Evolutionary conservation across 73 alveolate species (phyloP), one percentile per base, ranked within the genome.

Genomic region (Effrenium voratum): DNA sequence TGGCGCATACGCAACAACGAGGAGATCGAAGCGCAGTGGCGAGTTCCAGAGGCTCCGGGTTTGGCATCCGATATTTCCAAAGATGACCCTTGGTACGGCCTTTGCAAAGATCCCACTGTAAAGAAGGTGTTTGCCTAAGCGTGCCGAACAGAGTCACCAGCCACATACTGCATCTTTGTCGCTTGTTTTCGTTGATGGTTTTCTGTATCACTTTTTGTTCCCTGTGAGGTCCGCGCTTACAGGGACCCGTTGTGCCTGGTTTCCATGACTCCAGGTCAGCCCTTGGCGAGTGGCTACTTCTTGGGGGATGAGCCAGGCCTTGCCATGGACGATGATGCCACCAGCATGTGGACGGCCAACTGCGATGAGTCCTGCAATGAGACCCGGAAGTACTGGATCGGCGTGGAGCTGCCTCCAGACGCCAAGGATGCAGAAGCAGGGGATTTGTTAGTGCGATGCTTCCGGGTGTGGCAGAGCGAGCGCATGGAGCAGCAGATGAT

Each of bases 1-100:
- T 90, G 97, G 97, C 97, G 97, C 55, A 32, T 90, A 47, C 97
- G 97, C 44, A 90, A 90, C 97, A 90, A 90, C 87, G 87, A 90
- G 55, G 72, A 22, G 40, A 45, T 45, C 44, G 47, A 8, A 28
- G 91, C 45, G 28, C 70, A n/a, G 91, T 81, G 91, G 91, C 28
- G 52, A 3, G 36, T 46, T 10, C 45, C 73, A 1, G 72, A 47
- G 79, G 40, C 79, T n/a, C n/a, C n/a, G n/a, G n/a, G n/a, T n/a
- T n/a, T n/a, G n/a, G n/a, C n/a, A n/a, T n/a, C n/a, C n/a, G n/a
- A n/a, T n/a, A n/a, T n/a, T n/a, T n/a, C n/a, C n/a, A n/a, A n/a
- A n/a, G n/a, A n/a, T n/a, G n/a, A n/a, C n/a, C n/a, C n/a, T n/a
- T n/a, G n/a, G n/a, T n/a, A n/a, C n/a, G n/a, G n/a, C n/a, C n/a